Evolutionary conservation across 192 early-diverging fungal genomes (phyloP), one percentile per base, ranked within the genome.

Genomic region (Helicostylum pulchrum): DNA sequence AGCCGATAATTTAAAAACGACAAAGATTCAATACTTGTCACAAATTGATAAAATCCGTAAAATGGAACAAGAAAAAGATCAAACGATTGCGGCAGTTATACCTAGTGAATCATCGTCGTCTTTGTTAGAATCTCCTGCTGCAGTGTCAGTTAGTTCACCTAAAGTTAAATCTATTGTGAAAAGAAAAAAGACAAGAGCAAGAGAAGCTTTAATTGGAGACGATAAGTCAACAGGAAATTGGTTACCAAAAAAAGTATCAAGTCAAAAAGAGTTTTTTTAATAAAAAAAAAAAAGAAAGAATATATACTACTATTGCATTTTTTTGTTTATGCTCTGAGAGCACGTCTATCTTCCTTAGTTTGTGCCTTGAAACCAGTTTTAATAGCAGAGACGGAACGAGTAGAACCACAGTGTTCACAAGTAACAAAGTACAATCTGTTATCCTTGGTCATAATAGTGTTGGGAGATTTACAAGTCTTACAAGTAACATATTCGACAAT

Each of bases 401-500:
- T 91, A 23, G 94, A 95, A 39, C 95, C 96, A 72, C 97, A 99
- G 53, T 88, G 84, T 79, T 96, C 94, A 78, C 97, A 99, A 81
- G 95, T 90, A 70, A 97, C 75, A 84, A 98, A 99, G 78, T 87
- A 93, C 64, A 99, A 78, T 70, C 95, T 87, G 78, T 94, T 95
- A 65, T 99, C 95, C 84, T 98, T 98, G 34, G 86, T 90, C 72
- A 99, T 71, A 10, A 93, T 83, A 19, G 97, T 98, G 56, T 99
- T 92, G 23, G 90, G 87, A 12, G 89, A 92, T 74, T 96, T 96
- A 86, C 97, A 99, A 23, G 94, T 96, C 83, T 99, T 99, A 84
- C 97, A 99, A 11, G 94, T 92, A 20, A 99, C 96, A 60, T 99
- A 99, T 75, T 99, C 96, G 52, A 89, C 82, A 82, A 99, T 96